Percentiles rank a stretch among this genome's conserved stretches.
Conservation (phyloP, 2,329 filamentous ascomycete species). For the Talaromyces sp. region DNA sequence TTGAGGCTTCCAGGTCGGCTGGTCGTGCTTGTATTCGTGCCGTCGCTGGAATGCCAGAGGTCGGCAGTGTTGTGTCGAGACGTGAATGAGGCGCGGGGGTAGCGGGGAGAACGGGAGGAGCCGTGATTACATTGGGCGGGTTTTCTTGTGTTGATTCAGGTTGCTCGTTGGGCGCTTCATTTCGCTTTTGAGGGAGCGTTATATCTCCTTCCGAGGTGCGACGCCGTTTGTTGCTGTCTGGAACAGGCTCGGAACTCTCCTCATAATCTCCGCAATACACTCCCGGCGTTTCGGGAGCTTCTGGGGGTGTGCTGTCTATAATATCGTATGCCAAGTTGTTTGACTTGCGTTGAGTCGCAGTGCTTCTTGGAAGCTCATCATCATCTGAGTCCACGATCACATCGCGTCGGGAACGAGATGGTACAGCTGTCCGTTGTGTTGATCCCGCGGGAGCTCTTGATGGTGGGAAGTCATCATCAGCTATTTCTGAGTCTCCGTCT, state of each 20-base stretch:
- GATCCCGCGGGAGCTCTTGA: conserved; percentile 14
- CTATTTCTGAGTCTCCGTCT: conserved; percentile 18
- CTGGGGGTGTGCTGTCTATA: conserved; percentile 22
- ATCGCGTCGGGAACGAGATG: conserved; percentile 19
- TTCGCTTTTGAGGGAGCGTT: background rate
- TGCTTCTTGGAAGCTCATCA: conserved; percentile 12
- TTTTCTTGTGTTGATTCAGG: conserved; percentile 21
- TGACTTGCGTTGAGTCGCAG: background rate
- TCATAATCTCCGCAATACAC: conserved; percentile 32
- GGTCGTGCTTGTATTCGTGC: conserved; percentile 8
- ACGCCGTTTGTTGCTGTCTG: conserved; percentile 35
- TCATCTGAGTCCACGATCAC: conserved; percentile 34
- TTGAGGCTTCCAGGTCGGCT: conserved; percentile 11
- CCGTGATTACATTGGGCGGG: background rate
- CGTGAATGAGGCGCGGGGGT: conserved; percentile 13
- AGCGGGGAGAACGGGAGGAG: background rate
- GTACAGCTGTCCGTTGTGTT: conserved; percentile 6
- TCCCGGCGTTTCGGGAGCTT: conserved; percentile 4
- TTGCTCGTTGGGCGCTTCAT: background rate
- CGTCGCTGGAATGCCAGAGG: conserved; percentile 10
- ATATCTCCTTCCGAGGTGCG: conserved; percentile 26
- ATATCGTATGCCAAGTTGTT: conserved; percentile 9
- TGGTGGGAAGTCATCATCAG: conserved; percentile 23
- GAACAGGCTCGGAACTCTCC: conserved; percentile 32
- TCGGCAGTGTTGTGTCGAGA: conserved; percentile 5